Conservation (phyloP, 129 eudicot genomes). For the Flaveria ramosissima region DNA sequence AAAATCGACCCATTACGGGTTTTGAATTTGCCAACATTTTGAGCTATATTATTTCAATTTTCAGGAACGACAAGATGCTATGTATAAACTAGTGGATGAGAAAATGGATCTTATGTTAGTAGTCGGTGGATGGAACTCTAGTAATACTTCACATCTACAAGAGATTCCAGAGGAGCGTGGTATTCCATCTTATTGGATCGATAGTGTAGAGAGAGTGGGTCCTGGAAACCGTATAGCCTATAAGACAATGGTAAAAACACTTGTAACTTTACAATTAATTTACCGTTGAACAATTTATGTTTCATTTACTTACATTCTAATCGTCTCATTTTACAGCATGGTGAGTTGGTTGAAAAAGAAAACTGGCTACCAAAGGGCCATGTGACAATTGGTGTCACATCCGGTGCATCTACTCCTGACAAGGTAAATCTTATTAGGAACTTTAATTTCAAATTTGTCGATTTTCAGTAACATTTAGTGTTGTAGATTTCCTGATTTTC, state of each 20-base stretch:
- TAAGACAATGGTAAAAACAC: constrained; percentile 57
- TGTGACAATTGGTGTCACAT: constrained; percentile 74
- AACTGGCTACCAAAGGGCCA: constrained; percentile 87
- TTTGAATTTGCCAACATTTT: not conserved
- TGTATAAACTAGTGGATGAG: constrained; percentile 84
- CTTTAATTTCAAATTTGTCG: not conserved
- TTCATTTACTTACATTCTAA: not conserved
- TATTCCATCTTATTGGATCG: constrained; percentile 92
- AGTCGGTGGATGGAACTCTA: constrained; percentile 93
- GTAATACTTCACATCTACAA: constrained; percentile 92
- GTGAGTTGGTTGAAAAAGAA: constrained; percentile 87
- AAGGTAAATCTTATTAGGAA: constrained; percentile 49
- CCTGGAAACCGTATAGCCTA: constrained; percentile 73
- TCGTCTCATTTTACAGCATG: constrained; percentile 55
- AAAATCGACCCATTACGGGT: not conserved
- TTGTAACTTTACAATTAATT: constrained; percentile 7
- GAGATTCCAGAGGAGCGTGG: constrained; percentile 94
- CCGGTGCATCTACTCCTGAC: constrained; percentile 96
- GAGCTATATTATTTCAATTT: not conserved
- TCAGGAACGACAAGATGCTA: constrained; percentile 96
- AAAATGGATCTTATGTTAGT: constrained; percentile 73
- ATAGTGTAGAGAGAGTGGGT: constrained; percentile 78
- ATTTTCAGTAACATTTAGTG: not conserved
- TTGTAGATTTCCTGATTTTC: not conserved
- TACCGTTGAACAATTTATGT: not conserved